These are phyloP conservation scores for Candida vaughaniae DNA, from an alignment of 805 yeast genomes.

Conservation along the genomic window DNA sequence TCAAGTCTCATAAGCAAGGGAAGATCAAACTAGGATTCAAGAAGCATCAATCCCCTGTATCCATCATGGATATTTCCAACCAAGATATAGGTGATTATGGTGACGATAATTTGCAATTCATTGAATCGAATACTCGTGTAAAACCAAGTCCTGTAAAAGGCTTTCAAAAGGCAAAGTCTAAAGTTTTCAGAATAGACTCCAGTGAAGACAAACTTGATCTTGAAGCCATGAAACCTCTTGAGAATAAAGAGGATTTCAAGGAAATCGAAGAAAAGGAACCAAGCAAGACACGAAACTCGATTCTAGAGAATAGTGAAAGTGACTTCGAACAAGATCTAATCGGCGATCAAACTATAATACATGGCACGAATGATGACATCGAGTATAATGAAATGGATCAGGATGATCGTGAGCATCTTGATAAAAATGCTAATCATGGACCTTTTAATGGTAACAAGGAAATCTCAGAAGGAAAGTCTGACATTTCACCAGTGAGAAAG, in stretches of 20 bases:
- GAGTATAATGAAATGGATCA: not conserved
- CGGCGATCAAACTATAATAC: not conserved
- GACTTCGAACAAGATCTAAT: not conserved
- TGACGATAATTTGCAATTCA: constrained; percentile 27
- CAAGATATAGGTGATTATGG: constrained; percentile 37
- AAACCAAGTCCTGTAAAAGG: constrained; percentile 7
- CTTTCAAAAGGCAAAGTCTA: constrained; percentile 3
- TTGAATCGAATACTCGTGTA: constrained; percentile 17
- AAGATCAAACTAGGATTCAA: constrained; percentile 16
- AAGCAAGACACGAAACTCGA: constrained; percentile 4
- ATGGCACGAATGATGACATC: not conserved
- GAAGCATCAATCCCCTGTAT: constrained; percentile 15
- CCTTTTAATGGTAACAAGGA: no score
- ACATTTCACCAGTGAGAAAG: constrained; percentile 10
- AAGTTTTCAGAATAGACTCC: constrained; percentile 6
- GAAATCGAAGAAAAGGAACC: not conserved
- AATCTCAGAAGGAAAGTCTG: no score
- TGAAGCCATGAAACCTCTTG: not conserved
- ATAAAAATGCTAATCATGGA: not conserved
- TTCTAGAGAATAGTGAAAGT: constrained; percentile 1
- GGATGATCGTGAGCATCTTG: not conserved
- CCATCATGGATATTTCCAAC: constrained; percentile 24
- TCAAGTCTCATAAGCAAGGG: constrained; percentile 22
- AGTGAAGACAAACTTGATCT: constrained; percentile 1
- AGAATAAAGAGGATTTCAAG: not conserved